Percentiles rank a stretch among this genome's conserved stretches.
Conservation (phyloP, 1,139 yeast species). For the Pneumocystis canis region DNA sequence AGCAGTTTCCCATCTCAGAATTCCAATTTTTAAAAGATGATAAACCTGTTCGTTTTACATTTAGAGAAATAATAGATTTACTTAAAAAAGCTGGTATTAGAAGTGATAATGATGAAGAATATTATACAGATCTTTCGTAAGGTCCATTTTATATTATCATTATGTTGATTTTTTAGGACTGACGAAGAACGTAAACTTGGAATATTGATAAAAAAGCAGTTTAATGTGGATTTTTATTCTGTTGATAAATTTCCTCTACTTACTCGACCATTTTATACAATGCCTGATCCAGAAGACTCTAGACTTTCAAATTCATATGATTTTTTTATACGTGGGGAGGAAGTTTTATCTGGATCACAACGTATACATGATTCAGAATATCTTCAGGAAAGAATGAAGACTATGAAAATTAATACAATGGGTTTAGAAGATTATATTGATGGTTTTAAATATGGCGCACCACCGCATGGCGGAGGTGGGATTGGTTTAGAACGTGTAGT, state of each 20-base stretch:
- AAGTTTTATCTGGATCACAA: slow-evolving; percentile 95
- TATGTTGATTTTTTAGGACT: slow-evolving; percentile 51
- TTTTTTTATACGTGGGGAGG: slow-evolving; percentile 99
- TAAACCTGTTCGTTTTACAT: slow-evolving; percentile 80
- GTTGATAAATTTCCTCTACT: slow-evolving; percentile 96
- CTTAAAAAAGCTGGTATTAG: slow-evolving; percentile 67
- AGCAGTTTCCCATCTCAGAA: slow-evolving; percentile 82
- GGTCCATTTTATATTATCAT: neutral
- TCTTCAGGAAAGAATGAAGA: slow-evolving; percentile 64
- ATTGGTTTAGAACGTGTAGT: slow-evolving; percentile 97
- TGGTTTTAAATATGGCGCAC: slow-evolving; percentile 86
- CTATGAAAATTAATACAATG: slow-evolving; percentile 67
- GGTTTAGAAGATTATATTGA: slow-evolving; percentile 74
- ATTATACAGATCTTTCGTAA: slow-evolving; percentile 1
- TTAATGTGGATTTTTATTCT: slow-evolving; percentile 93
- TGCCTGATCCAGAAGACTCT: slow-evolving; percentile 92
- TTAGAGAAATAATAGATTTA: slow-evolving; percentile 79
- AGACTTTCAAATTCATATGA: slow-evolving; percentile 47
- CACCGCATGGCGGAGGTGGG: slow-evolving; percentile 99
- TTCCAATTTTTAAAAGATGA: slow-evolving; percentile 84
- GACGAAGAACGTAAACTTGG: slow-evolving; percentile 92
- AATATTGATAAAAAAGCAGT: slow-evolving; percentile 76
- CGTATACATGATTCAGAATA: slow-evolving; percentile 90
- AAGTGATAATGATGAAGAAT: slow-evolving; percentile 61
- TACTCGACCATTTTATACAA: slow-evolving; percentile 94